Base-by-base conservation (phyloP, 768 basidiomycete species). In the Calocera viscosa region DNA sequence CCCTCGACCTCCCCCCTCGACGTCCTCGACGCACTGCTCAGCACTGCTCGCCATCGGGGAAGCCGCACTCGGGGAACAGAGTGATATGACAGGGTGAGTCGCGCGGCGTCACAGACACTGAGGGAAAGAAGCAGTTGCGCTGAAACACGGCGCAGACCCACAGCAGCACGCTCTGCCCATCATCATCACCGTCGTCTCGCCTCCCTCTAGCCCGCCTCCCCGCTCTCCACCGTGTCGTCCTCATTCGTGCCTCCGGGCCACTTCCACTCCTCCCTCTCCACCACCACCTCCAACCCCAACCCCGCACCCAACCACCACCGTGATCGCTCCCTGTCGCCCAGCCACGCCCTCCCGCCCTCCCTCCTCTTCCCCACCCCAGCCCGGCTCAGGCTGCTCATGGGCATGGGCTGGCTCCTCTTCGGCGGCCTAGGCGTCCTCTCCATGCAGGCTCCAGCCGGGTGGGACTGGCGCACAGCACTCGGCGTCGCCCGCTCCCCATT, bases 161-260 rank as follows among this genome's bases (percentile, higher is more conserved):
- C 53, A 60, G 26, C 30, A 11, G 26, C 8, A 14, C 53, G 26
- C 26, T 60, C 53, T 22, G 11, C 53, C 53, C 53, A 26, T 26
- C 53, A 7, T 5, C 43, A 19, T 40, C 39, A 19, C 43, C 43
- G 43, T 19, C 43, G 8, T 19, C 43, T 24, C 8, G 8, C 19
- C 43, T 47, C 43, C 16, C 43, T 10, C 19, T 40, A 10, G 19
- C 43, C 43, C 43, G 16, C 24, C 3, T 19, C 24, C 43, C 24
- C 16, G 26, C 24, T 28, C 26, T 60, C 49, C 53, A 60, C 30
- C 53, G 53, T 60, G 53, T 60, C 53, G 53, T 60, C 53, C 53
- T 30, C 53, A 60, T 60, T 60, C 53, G 53, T 60, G 53, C 53
- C 53, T 60, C 53, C 53, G 53, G 53, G 53, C 53, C 53, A 60